Conservation (phyloP, 2,329 filamentous ascomycete species). For the Colletotrichum sp. region DNA sequence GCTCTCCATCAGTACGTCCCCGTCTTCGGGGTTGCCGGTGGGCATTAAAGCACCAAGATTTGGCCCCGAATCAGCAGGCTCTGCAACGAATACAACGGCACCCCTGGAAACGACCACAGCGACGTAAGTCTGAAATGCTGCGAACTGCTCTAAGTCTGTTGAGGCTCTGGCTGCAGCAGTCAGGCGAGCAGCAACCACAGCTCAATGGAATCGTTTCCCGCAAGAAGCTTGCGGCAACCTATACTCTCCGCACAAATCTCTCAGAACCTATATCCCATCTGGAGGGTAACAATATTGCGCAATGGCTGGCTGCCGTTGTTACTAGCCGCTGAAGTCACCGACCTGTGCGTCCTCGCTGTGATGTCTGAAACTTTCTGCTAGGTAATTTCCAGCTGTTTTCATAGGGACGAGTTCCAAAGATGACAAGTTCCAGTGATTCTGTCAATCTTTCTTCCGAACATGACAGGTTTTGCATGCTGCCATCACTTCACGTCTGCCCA, state of each 20-base stretch:
- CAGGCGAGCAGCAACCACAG: too few relatives aligned
- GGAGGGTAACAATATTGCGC: background rate
- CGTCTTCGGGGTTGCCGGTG: too few relatives aligned
- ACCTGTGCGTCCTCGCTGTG: background rate
- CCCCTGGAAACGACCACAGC: too few relatives aligned
- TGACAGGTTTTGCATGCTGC: background rate
- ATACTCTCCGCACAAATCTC: too few relatives aligned
- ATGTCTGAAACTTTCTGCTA: background rate
- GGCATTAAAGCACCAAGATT: too few relatives aligned
- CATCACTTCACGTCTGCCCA: background rate
- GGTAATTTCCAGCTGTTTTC: background rate
- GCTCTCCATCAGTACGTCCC: too few relatives aligned
- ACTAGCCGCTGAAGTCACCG: background rate
- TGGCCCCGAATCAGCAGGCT: too few relatives aligned
- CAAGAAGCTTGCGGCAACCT: too few relatives aligned
- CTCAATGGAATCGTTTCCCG: background rate
- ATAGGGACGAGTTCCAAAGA: background rate
- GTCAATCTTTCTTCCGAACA: background rate
- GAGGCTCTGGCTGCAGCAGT: too few relatives aligned
- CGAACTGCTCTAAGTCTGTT: too few relatives aligned
- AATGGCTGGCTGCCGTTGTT: background rate
- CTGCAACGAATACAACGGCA: too few relatives aligned
- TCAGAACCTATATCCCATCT: too few relatives aligned
- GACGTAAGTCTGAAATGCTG: fast-evolving
- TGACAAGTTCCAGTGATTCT: background rate